Evolutionary conservation across 2,329 filamentous ascomycete species (phyloP), one percentile per base, ranked within the genome.

Genomic region (Cephalotrichum gorgonifer): DNA sequence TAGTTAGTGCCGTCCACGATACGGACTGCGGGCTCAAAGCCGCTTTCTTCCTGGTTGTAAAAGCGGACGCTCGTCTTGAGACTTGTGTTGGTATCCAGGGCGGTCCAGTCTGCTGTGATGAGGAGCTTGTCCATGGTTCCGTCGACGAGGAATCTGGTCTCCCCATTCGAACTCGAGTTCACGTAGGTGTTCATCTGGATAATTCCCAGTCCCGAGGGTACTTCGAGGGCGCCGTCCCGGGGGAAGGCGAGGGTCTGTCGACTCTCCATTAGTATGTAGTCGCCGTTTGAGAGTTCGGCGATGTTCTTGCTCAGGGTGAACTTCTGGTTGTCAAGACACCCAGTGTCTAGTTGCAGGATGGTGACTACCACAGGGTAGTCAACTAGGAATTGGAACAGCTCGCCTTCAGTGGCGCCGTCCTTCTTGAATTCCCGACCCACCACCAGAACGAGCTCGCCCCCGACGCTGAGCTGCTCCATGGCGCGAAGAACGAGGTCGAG

Each of bases 81-180:
- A 39, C 35, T 17, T 20, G 17, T n/a, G 4, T 4, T 3, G 11
- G 30, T 31, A 15, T 39, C 41, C n/a, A 17, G 22, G 22, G 41
- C 12, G 11, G 4, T 9, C 41, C 22, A 26, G 41, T 43, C 41
- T 4, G 23, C 41, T 14, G 41, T 43, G 23, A 43, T 43, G 23
- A 43, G 8, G 23, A 43, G 22, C 41, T 17, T 43, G 41, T 43
- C 30, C 50, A 52, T 53, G n/a, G 50, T 44, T 7, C 27, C 31
- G 35, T 53, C 52, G 22, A 53, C 52, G 6, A 43, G 23, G 28
- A 53, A 50, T 9, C 47, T 31, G 45, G 49, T 48, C 4, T 38
- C 47, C n/a, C 38, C 45, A 15, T 43, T 11, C 3, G 30, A 8
- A 14, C 26, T n/a, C 20, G 43, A 44, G 22, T 47, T 23, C 3